Evolutionary conservation across 495 filamentous ascomycete genomes (phyloP).

Genomic region (Baudoinia panamericana): DNA sequence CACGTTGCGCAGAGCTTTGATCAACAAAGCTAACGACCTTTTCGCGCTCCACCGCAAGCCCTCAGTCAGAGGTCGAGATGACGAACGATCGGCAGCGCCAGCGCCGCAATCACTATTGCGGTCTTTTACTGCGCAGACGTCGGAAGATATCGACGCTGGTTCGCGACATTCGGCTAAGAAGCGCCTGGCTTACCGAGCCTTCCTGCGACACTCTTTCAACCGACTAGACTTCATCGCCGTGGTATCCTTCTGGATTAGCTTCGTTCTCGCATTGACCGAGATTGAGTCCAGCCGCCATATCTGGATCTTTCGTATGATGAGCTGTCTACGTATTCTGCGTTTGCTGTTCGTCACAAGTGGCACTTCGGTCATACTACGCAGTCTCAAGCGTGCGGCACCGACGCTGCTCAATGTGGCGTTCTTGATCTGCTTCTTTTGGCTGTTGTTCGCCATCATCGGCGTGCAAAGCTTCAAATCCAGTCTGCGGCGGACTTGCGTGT

Average conservation of each 20-base stretch:
- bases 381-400: constrained; percentile 88
- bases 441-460: constrained; percentile 91
- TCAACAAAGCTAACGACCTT: constrained; percentile 59
- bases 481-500: constrained; percentile 74
- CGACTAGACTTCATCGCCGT: constrained; percentile 90
- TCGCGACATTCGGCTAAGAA: constrained; percentile 69
- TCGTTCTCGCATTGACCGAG: constrained; percentile 53
- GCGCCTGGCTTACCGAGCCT: constrained; percentile 79
- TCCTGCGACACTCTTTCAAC: constrained; percentile 90
- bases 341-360: constrained; percentile 82
- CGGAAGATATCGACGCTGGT: constrained; percentile 43
- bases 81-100: neutral
- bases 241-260: constrained; percentile 89
- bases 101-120: constrained; percentile 54
- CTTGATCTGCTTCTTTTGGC: constrained; percentile 96
- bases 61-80: constrained; percentile 36
- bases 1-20: constrained; percentile 58
- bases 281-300: constrained; percentile 55
- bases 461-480: constrained; percentile 98
- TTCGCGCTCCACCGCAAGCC: constrained; percentile 67
- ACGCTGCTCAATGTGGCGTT: constrained; percentile 91
- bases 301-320: constrained; percentile 92
- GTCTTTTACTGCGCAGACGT: constrained; percentile 62
- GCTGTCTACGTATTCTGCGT: constrained; percentile 80
- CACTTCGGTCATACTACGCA: constrained; percentile 83